Evolutionary conservation across 108 stramenopile species (phyloP).

Genomic region (Skeletonema costatum): DNA sequence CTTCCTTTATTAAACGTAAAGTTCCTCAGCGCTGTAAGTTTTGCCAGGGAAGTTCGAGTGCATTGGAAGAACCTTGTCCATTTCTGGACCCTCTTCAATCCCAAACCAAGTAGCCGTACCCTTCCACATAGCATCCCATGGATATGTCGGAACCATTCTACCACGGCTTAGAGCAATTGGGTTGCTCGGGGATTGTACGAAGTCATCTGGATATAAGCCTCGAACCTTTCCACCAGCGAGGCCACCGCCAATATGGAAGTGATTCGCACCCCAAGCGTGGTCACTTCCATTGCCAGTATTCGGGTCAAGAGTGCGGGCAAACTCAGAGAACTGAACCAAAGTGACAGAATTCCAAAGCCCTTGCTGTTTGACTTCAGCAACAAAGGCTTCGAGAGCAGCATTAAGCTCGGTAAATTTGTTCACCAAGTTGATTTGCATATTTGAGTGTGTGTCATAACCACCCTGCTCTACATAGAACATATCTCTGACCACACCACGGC

Average conservation of each 20-base stretch:
- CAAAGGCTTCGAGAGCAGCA: slow-evolving; percentile 50
- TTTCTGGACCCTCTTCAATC: slow-evolving; percentile 3
- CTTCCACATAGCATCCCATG: slow-evolving; percentile 75
- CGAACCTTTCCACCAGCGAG: slow-evolving; percentile 60
- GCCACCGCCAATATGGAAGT: slow-evolving; percentile 57
- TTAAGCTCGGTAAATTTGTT: slow-evolving; percentile 46
- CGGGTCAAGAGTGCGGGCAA: slow-evolving; percentile 68
- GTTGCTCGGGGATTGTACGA: slow-evolving; percentile 28
- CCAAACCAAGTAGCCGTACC: slow-evolving; percentile 61
- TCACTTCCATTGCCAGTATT: slow-evolving; percentile 77
- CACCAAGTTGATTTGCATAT: slow-evolving; percentile 17
- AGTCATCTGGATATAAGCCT: slow-evolving; percentile 59
- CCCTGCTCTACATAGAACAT: slow-evolving; percentile 56
- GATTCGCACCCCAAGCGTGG: slow-evolving; percentile 73
- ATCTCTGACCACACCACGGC: slow-evolving; percentile 42
- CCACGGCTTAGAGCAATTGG: slow-evolving; percentile 59
- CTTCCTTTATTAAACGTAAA: neutral
- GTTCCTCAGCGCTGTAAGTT: neutral
- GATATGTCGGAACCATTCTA: slow-evolving; percentile 67
- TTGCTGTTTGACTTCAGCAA: slow-evolving; percentile 49
- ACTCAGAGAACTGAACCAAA: slow-evolving; percentile 64
- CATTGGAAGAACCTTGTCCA: slow-evolving; percentile 49
- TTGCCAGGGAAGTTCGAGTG: slow-evolving; percentile 32
- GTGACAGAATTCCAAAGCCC: slow-evolving; percentile 58
- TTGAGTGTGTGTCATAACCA: slow-evolving; percentile 59